Base-by-base conservation (phyloP, 805 yeast genomes). In the Priceomyces fermenticarens region DNA sequence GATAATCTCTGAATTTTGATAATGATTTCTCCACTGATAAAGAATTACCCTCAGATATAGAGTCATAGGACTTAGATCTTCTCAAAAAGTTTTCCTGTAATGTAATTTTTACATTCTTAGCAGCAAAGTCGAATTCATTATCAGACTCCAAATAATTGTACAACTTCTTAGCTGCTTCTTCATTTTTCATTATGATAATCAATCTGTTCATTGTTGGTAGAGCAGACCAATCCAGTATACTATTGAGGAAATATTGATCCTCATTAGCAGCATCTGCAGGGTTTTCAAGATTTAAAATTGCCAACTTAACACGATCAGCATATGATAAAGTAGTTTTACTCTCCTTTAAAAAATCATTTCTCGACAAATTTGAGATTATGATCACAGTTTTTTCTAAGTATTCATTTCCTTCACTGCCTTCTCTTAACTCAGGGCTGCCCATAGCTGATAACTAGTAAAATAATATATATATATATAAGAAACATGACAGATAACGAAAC, bases 41-140 rank as follows among this genome's bases (percentile, higher is more conserved):
- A 16, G 49, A 51, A 12, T 52, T 52, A 12, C 17, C 30, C 10
- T 54, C 55, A 3, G 35, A 30, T 9, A 36, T 38, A 20, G 47
- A 45, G 30, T 62, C 68, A 33, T 46, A 47, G 38, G 68, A 63
- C 38, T 61, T 63, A 4, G 67, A 61, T 38, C 63, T 44, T n/a
- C 52, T 50, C 30, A 70, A 48, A 20, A 69, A 57, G 44, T 68
- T 67, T 41, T 67, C 72, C 47, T 67, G 73, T 20, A 67, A 52
- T 5, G 63, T 47, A 4, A 68, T 42, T 39, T 63, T 63, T 10
- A 58, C 55, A 17, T 52, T 42, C 25, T 34, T 33, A 5, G 3
- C 16, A 4, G 33, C 11, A 14, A 36, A 5, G 4, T 53, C 40
- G 11, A 47, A 25, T 3, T 31, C 16, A 10, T 44, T 39, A 23